Evolutionary conservation across 495 filamentous ascomycete species (phyloP), one percentile per base, ranked within the genome.

Genomic region (Hyaloscypha finlandica): DNA sequence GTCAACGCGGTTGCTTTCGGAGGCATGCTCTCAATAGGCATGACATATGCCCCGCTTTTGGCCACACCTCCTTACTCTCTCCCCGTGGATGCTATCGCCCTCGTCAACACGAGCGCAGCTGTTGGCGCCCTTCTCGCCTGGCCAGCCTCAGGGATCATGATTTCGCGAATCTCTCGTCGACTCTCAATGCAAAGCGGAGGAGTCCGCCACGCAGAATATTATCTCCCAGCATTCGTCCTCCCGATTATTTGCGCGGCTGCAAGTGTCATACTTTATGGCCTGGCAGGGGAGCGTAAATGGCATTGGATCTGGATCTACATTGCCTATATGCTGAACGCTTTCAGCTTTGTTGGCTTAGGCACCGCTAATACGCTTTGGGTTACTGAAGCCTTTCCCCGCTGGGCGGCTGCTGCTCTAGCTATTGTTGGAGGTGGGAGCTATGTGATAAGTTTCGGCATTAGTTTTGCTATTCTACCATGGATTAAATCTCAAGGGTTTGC

Each of bases 1-100:
- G 65, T 81, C 2, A 78, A 81, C 32, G 79, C 78, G 0, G 64
- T 80, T 14, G 74, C 74, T 2, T 72, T 81, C 19, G 77, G 79
- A 6, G 66, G 74, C 55, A 78, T 57, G 31, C 12, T 82, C 56
- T 76, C 75, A 54, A 77, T 81, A 51, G 74, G 70, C 14, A 77
- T 73, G 6, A 80, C 79, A 3, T 80, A 78, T 68, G 68, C 73
- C 51, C 74, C 42, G 22, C 74, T 79, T 35, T 52, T 82, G n/a
- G 65, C 70, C 12, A 61, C 60, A 0, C 64, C 72, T 0, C 76
- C 77, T 5, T 80, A 81, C 70, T 73, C 74, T 59, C 78, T 77
- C 70, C 67, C 74, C 19, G 66, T 77, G 33, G 70, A 61, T 22
- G 69, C 65, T 11, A 73, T 73, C 16, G 75, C 72, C 39, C 78